Conservation (phyloP, 129 eudicot genomes). For the Sambucus nigra region DNA sequence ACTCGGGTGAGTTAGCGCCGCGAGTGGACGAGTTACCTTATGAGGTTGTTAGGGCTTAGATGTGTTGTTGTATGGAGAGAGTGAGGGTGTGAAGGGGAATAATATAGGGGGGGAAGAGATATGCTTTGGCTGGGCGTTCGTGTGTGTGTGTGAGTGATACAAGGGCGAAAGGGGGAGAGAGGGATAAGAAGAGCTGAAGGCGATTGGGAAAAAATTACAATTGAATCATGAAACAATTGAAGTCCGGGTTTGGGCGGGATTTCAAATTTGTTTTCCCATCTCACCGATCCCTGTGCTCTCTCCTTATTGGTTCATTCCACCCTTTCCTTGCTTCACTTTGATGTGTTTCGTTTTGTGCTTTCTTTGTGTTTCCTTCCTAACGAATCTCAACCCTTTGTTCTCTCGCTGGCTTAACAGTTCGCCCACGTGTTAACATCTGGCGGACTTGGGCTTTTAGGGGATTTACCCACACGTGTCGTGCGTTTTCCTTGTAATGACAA, state of each 20-base stretch:
- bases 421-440: conserved; percentile 10
- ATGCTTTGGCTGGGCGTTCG: conserved; percentile 37
- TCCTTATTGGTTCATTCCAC: conserved; percentile 1
- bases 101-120: conserved; percentile 28
- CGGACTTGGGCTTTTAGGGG: not conserved
- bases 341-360: conserved; percentile 22
- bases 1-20: conserved; percentile 33
- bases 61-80: conserved; percentile 10
- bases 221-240: conserved; percentile 12
- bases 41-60: not conserved
- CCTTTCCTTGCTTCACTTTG: too few species aligned
- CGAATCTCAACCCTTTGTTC: conserved; percentile 1
- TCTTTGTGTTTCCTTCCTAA: conserved; percentile 20
- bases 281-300: conserved; percentile 23
- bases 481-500: conserved; percentile 14
- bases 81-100: conserved; percentile 19
- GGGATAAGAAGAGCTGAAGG: conserved; percentile 6
- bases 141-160: conserved; percentile 27
- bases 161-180: conserved; percentile 17
- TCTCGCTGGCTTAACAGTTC: not conserved
- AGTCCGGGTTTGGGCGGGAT: conserved; percentile 62
- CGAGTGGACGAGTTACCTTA: not conserved
- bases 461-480: not conserved
- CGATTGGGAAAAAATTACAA: conserved; percentile 12
- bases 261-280: conserved; percentile 26